These are phyloP conservation scores for Cordia subcordata DNA, from an alignment of 257 asterid species.

Conservation along the genomic window DNA sequence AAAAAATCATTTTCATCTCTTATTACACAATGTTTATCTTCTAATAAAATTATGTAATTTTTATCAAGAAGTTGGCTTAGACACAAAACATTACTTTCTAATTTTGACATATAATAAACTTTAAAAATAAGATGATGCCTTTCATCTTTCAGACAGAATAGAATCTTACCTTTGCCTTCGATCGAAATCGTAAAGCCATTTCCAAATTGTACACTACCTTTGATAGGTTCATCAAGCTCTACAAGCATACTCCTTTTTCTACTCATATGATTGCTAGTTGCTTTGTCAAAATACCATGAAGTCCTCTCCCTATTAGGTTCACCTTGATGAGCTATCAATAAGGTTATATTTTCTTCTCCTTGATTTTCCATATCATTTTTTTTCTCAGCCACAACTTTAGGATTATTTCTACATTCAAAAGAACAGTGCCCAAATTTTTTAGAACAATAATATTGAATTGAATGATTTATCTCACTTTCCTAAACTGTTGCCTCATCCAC, in stretches of 20 bases:
- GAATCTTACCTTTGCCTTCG: not conserved
- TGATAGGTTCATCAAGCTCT: not conserved
- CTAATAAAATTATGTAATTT: not conserved
- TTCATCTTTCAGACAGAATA: conserved; percentile 2
- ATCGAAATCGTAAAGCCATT: not conserved
- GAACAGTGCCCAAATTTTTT: not conserved
- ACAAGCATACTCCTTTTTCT: not conserved
- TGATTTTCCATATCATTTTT: not conserved
- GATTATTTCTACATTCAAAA: not conserved
- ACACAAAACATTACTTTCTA: not conserved
- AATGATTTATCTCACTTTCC: not conserved
- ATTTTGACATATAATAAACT: conserved; percentile 5
- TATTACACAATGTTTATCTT: not conserved
- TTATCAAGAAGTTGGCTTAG: conserved; percentile 9
- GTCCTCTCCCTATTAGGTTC: not conserved
- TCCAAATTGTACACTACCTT: not conserved
- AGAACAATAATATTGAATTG: not conserved
- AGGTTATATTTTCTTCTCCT: not conserved
- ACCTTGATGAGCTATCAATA: not conserved
- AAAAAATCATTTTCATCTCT: not conserved
- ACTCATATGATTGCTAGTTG: conserved; percentile 3
- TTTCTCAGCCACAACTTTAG: not conserved
- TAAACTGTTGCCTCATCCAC: not conserved
- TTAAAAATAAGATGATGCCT: not conserved
- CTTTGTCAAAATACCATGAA: not conserved